Evolutionary conservation across 306 rosid species (phyloP).

Genomic region (Vigna reflexopilosa): DNA sequence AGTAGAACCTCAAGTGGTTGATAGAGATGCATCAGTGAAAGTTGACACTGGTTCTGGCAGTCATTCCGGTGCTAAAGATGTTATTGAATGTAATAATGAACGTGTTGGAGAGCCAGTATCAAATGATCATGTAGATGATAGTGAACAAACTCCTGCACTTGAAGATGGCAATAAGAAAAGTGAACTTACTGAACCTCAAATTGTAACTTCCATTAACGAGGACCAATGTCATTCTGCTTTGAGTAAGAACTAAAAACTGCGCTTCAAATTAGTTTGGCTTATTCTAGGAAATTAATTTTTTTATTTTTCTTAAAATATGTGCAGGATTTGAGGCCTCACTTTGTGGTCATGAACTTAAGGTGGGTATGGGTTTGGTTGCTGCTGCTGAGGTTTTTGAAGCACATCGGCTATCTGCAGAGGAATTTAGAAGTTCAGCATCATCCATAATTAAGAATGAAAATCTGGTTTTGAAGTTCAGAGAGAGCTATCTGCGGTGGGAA

Average conservation of each 20-base stretch:
- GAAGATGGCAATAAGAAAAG: conserved; percentile 51
- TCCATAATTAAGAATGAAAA: conserved; percentile 74
- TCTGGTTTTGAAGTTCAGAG: conserved; percentile 66
- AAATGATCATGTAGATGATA: conserved; percentile 40
- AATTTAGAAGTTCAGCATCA: conserved; percentile 64
- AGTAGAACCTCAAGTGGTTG: conserved; percentile 44
- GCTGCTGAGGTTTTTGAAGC: conserved; percentile 81
- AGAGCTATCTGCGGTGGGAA: conserved; percentile 78
- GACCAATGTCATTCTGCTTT: conserved; percentile 48
- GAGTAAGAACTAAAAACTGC: conserved; percentile 44
- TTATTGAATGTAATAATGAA: conserved; percentile 46
- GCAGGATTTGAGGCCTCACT: conserved; percentile 88
- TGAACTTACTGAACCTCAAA: conserved; percentile 50
- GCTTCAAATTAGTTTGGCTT: conserved; percentile 35
- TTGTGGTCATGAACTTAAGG: conserved; percentile 75
- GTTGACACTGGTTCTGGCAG: conserved; percentile 43
- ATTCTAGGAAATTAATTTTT: conserved; percentile 35
- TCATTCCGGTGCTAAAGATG: conserved; percentile 45
- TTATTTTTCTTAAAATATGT: conserved; percentile 41
- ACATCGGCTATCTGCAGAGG: conserved; percentile 62
- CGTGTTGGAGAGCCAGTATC: conserved; percentile 40
- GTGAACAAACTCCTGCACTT: conserved; percentile 41
- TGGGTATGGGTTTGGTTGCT: conserved; percentile 77
- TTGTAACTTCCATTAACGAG: conserved; percentile 48
- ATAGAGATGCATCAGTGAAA: conserved; percentile 45